phyloP scores from a whole-genome alignment of 495 filamentous ascomycete species.

The Aspergillus homomorphus region DNA sequence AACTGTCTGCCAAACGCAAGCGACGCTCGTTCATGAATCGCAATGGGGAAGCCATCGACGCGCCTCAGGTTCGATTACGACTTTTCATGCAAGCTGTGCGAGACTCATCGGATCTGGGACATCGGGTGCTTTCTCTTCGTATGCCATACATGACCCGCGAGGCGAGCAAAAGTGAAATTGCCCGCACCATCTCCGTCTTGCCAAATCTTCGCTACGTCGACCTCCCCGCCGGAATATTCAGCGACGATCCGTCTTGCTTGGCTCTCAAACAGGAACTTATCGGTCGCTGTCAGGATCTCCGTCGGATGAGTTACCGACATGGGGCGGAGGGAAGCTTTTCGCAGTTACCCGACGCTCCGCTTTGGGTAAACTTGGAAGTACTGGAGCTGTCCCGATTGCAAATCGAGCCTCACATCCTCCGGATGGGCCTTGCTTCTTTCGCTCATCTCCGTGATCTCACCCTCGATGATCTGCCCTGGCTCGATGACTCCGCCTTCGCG shows the following conservation, averaged over 20 bases:
- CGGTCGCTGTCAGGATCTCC: constrained; percentile 73
- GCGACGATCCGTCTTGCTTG: constrained; percentile 69
- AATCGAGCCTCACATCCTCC: constrained; percentile 67
- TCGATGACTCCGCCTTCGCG: constrained; percentile 74
- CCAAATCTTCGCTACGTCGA: constrained; percentile 87
- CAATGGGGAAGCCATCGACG: constrained; percentile 74
- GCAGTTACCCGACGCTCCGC: constrained; percentile 56
- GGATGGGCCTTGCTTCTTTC: constrained; percentile 67
- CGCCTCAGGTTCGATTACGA: constrained; percentile 68
- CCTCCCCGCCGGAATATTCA: constrained; percentile 74
- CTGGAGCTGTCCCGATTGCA: constrained; percentile 71
- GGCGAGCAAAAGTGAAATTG: constrained; percentile 77
- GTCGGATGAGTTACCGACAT: constrained; percentile 79
- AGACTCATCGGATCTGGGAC: constrained; percentile 63
- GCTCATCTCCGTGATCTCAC: constrained; percentile 67
- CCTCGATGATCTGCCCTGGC: constrained; percentile 59
- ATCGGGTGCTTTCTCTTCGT: constrained; percentile 72
- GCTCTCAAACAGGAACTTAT: constrained; percentile 80
- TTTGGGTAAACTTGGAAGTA: constrained; percentile 78
- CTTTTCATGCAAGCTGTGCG: constrained; percentile 78
- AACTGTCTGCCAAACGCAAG: constrained; percentile 72
- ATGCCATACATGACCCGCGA: constrained; percentile 97
- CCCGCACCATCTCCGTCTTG: constrained; percentile 79
- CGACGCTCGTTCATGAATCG: constrained; percentile 70
- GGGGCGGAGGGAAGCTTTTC: constrained; percentile 79